These are phyloP conservation scores for Colletotrichum trifolii DNA, from an alignment of 2,329 filamentous ascomycete genomes.

Conservation along the genomic window DNA sequence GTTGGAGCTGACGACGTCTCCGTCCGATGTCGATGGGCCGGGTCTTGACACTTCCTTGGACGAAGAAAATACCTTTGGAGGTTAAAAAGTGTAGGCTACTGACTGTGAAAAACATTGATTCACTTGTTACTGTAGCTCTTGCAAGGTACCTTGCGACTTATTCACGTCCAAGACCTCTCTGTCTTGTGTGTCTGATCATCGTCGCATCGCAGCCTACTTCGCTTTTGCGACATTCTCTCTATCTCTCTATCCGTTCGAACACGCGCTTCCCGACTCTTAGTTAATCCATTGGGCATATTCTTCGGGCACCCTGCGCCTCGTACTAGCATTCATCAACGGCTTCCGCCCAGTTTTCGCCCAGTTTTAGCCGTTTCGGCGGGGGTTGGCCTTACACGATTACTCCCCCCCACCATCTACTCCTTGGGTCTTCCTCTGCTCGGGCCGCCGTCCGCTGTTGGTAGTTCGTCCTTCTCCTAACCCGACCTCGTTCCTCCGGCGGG, in stretches of 20 bases:
- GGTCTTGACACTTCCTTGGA: neutral
- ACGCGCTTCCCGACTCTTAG: slow-evolving; percentile 5
- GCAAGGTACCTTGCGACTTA: neutral
- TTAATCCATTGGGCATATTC: slow-evolving; percentile 21
- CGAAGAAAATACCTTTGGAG: neutral
- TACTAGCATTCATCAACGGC: slow-evolving; percentile 26
- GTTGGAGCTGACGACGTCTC: slow-evolving; percentile 35
- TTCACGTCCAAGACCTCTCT: neutral
- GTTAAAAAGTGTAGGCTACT: neutral
- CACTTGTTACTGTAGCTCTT: too few relatives aligned
- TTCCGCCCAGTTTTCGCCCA: slow-evolving; percentile 27
- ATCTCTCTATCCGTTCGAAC: slow-evolving; percentile 5
- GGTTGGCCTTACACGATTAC: slow-evolving; percentile 32
- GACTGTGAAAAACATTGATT: neutral
- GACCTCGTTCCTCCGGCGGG: slow-evolving; percentile 29
- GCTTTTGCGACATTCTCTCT: slow-evolving; percentile 6
- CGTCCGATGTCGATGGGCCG: slow-evolving; percentile 34
- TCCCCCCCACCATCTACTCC: slow-evolving; percentile 16
- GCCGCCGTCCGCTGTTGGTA: slow-evolving; percentile 26
- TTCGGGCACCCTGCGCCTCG: slow-evolving; percentile 32
- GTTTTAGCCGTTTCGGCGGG: slow-evolving; percentile 34
- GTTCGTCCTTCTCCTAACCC: slow-evolving; percentile 26
- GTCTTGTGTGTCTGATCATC: neutral
- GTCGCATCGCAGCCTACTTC: slow-evolving; percentile 18
- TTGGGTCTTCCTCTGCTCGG: slow-evolving; percentile 23